These are phyloP conservation scores for Verticillium klebahnii DNA, from an alignment of 2,329 filamentous ascomycete species.

Conservation along the genomic window DNA sequence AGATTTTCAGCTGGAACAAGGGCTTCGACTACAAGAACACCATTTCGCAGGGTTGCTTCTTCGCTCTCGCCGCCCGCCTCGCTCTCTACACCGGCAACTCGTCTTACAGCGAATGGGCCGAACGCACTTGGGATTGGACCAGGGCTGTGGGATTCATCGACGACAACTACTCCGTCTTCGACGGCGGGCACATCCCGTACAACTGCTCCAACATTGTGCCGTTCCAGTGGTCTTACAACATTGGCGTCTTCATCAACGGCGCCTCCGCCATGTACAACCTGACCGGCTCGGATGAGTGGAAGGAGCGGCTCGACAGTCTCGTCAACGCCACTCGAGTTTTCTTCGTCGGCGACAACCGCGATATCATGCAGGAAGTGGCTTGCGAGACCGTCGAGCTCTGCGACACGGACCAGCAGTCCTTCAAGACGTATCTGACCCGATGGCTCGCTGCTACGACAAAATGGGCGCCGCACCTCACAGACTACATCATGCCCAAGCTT, in stretches of 20 bases:
- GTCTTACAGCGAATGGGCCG: slow-evolving; percentile 75
- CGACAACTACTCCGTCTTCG: slow-evolving; percentile 55
- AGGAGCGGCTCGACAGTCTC: slow-evolving; percentile 51
- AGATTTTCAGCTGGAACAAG: slow-evolving; percentile 78
- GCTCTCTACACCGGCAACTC: slow-evolving; percentile 73
- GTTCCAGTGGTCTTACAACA: slow-evolving; percentile 68
- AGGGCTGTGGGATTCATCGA: slow-evolving; percentile 52
- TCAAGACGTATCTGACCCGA: slow-evolving; percentile 58
- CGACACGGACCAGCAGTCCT: slow-evolving; percentile 58
- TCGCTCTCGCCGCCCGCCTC: slow-evolving; percentile 61
- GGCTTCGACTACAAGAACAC: slow-evolving; percentile 76
- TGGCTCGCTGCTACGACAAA: slow-evolving; percentile 60
- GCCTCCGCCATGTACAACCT: slow-evolving; percentile 68
- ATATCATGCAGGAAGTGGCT: slow-evolving; percentile 61
- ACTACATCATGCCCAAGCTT: slow-evolving; percentile 48
- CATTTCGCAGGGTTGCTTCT: slow-evolving; percentile 59
- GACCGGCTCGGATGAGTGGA: slow-evolving; percentile 47
- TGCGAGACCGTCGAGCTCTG: slow-evolving; percentile 60
- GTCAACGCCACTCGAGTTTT: slow-evolving; percentile 50
- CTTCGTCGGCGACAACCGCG: slow-evolving; percentile 44
- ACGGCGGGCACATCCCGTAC: slow-evolving; percentile 51
- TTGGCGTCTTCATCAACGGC: slow-evolving; percentile 61
- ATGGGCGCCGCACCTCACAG: slow-evolving; percentile 56
- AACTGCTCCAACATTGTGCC: slow-evolving; percentile 56
- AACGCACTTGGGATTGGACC: slow-evolving; percentile 69